These are phyloP conservation scores for Sicyos baderoa DNA, from an alignment of 306 rosid species.

Conservation along the genomic window DNA sequence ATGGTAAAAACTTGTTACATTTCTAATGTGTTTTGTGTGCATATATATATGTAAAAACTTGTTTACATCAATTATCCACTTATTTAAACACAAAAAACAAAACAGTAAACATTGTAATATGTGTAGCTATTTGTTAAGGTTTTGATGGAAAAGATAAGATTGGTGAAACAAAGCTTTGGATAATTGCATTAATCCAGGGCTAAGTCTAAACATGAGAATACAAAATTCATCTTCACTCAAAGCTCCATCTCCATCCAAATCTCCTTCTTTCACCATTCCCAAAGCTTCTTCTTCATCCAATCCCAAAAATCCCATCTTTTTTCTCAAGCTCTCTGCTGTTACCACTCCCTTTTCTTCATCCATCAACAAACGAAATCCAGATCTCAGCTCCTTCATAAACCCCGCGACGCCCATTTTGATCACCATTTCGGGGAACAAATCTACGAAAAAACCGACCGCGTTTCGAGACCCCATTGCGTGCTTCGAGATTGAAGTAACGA, in stretches of 20 bases:
- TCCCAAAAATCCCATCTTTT: conserved; percentile 60
- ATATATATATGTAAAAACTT: no score
- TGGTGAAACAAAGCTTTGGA: conserved; percentile 13
- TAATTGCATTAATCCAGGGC: conserved; percentile 64
- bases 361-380: conserved; percentile 56
- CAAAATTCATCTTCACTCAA: conserved; percentile 75
- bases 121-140: background rate
- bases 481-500: background rate
- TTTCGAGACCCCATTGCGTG: conserved; percentile 1
- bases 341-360: conserved; percentile 54
- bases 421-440: conserved; percentile 65
- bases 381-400: conserved; percentile 64
- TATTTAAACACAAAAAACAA: no score
- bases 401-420: conserved; percentile 61
- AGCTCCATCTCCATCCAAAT: conserved; percentile 68
- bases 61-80: no score
- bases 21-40: no score
- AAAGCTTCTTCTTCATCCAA: conserved; percentile 48
- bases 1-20: no score
- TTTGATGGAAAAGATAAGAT: background rate
- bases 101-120: no score
- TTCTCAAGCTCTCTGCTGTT: conserved; percentile 76
- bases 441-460: conserved; percentile 42
- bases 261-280: conserved; percentile 78
- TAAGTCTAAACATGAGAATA: conserved; percentile 71